Evolutionary conservation across 75 land plant genomes (phyloP).

Genomic region (Azolla pinnata): DNA sequence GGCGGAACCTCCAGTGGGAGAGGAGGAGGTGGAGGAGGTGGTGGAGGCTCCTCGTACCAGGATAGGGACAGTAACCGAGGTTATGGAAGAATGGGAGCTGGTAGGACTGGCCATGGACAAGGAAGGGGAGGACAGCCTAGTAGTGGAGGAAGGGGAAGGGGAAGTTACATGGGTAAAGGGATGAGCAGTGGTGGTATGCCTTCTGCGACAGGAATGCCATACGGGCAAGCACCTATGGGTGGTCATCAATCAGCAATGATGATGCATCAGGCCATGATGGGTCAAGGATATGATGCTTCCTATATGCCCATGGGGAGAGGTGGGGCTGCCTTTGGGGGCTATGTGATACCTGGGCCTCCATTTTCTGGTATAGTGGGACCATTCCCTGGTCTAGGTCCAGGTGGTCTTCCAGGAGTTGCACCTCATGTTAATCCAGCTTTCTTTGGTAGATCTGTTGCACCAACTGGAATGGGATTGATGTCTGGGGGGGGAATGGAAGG

Average conservation of each 20-base stretch:
- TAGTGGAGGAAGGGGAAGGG: constrained; percentile 32
- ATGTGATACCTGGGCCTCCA: constrained; percentile 37
- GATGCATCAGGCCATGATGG: constrained; percentile 89
- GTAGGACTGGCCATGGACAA: constrained; percentile 10
- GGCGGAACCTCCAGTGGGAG: neutral
- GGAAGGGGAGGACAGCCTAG: constrained; percentile 11
- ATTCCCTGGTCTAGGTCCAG: constrained; percentile 50
- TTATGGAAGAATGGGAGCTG: constrained; percentile 14
- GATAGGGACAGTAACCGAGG: constrained; percentile 20
- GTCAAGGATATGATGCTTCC: constrained; percentile 67
- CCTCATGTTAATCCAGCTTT: constrained; percentile 94
- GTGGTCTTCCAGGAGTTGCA: constrained; percentile 71
- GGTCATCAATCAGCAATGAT: constrained; percentile 54
- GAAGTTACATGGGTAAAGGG: constrained; percentile 27
- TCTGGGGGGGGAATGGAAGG: constrained; percentile 50
- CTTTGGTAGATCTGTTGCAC: constrained; percentile 57
- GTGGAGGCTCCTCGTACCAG: constrained; percentile 15
- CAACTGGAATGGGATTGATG: constrained; percentile 75
- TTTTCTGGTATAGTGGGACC: constrained; percentile 65
- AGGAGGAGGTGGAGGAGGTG: too few species aligned
- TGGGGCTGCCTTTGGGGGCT: constrained; percentile 55
- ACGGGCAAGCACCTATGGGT: constrained; percentile 56
- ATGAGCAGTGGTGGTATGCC: constrained; percentile 31
- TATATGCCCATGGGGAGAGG: constrained; percentile 62
- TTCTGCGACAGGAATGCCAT: constrained; percentile 29